Evolutionary conservation across 768 basidiomycete genomes (phyloP).

Genomic region (Phylloporus sp.): DNA sequence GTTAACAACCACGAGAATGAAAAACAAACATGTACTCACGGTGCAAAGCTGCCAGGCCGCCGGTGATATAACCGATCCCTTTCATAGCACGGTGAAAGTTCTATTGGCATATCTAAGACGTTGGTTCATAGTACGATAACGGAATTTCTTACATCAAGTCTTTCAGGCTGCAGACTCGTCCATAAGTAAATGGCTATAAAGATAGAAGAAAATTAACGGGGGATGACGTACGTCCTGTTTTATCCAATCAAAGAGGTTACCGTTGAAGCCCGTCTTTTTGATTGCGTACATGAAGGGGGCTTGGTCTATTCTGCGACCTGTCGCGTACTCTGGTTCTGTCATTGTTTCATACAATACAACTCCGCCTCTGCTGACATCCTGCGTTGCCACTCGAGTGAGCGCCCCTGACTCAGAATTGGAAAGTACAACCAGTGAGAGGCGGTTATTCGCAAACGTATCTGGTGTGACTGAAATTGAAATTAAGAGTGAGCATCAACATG

Average conservation of each 20-base stretch:
- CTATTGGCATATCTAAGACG: conserved; percentile 3
- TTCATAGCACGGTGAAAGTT: conserved; percentile 23
- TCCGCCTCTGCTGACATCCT: conserved; percentile 14
- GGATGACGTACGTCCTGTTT: conserved; percentile 15
- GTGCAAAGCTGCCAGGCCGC: conserved; percentile 17
- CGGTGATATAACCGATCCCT: conserved; percentile 18
- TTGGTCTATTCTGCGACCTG: conserved; percentile 18
- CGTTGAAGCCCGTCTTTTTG: conserved; percentile 13
- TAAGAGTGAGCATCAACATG: not conserved
- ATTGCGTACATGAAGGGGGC: conserved; percentile 21
- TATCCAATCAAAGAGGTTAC: conserved; percentile 21
- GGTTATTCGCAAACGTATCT: conserved; percentile 32
- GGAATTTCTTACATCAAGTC: conserved; percentile 10
- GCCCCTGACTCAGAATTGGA: conserved; percentile 10
- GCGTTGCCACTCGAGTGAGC: conserved; percentile 4
- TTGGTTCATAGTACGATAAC: not conserved
- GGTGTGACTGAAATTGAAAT: conserved; percentile 15
- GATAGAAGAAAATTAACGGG: not conserved
- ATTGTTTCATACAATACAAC: conserved; percentile 21
- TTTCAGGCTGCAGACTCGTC: conserved; percentile 7
- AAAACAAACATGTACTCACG: conserved; percentile 5
- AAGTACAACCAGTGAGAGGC: conserved; percentile 27
- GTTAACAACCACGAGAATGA: not conserved
- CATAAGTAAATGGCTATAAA: not conserved
- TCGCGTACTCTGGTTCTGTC: conserved; percentile 23